Evolutionary conservation across 257 asterid species (phyloP).

Genomic region (Gardenia jasminoides): DNA sequence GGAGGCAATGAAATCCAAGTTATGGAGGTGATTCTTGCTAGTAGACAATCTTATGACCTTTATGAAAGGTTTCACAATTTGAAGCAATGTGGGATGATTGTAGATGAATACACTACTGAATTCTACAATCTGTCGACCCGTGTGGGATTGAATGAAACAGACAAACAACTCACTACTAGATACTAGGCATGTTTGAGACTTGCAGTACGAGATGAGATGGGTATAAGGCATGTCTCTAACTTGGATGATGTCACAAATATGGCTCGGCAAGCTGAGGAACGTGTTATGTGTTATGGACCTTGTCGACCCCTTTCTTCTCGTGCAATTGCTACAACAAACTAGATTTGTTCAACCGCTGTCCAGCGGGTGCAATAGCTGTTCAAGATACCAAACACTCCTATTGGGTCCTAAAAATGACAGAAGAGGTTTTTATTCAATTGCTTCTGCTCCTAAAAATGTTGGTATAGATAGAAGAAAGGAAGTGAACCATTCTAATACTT

Average conservation of each 20-base stretch:
- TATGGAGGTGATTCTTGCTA: not conserved
- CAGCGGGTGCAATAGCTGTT: not conserved
- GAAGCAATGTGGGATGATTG: not conserved
- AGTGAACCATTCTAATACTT: no score
- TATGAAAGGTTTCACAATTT: not conserved
- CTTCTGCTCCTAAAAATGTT: no score
- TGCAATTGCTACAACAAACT: not conserved
- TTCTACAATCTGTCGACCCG: not conserved
- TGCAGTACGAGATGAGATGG: not conserved
- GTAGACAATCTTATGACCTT: not conserved
- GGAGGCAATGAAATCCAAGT: not conserved
- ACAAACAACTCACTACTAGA: not conserved
- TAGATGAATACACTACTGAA: not conserved
- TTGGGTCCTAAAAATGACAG: not conserved
- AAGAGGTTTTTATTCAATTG: no score
- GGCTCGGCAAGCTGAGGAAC: not conserved
- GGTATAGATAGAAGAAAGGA: no score
- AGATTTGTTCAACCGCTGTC: not conserved
- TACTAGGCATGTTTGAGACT: not conserved
- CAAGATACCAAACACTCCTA: not conserved
- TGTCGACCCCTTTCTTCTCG: not conserved
- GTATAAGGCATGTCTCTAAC: not conserved
- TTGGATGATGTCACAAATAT: not conserved
- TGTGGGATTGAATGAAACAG: not conserved
- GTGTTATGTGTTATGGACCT: not conserved